A percentile compares a stretch with the other conserved stretches of the same genome.
phyloP scores from a whole-genome alignment of 352 stramenopile species.

The Phytophthora tentaculata region DNA sequence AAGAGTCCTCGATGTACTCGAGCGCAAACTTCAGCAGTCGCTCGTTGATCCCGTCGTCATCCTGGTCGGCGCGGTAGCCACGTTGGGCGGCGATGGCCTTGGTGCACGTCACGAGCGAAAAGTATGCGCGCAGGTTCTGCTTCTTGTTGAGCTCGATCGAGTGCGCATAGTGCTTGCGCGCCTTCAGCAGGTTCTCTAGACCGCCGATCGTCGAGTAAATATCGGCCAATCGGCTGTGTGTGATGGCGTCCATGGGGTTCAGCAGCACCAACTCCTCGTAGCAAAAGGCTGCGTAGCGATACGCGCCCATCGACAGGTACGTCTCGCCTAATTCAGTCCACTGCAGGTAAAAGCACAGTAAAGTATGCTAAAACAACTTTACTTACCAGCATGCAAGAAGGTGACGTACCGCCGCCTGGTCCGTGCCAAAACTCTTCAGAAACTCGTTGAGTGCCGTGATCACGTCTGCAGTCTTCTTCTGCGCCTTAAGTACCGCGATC shows the following conservation, averaged over 20 bases:
- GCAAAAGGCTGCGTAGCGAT: constrained; percentile 70
- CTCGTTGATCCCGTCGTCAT: constrained; percentile 64
- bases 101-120: constrained; percentile 60
- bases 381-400: neutral
- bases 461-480: constrained; percentile 63
- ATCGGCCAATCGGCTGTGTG: constrained; percentile 66
- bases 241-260: constrained; percentile 73
- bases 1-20: constrained; percentile 46
- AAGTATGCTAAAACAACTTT: constrained; percentile 1
- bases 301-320: constrained; percentile 59
- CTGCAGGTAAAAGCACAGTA: constrained; percentile 33
- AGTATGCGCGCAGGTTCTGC: constrained; percentile 58
- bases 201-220: constrained; percentile 73
- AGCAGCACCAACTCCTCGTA: constrained; percentile 79
- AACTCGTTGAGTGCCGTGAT: constrained; percentile 66
- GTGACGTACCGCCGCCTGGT: constrained; percentile 49
- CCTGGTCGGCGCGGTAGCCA: constrained; percentile 48
- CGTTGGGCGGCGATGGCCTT: constrained; percentile 57
- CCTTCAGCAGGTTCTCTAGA: constrained; percentile 60
- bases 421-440: constrained; percentile 64
- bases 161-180: constrained; percentile 76
- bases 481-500: constrained; percentile 68
- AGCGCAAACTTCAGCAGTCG: constrained; percentile 62
- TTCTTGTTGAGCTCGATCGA: constrained; percentile 73
- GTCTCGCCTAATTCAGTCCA: constrained; percentile 71